Evolutionary conservation across 108 stramenopile species (phyloP), one percentile per base, ranked within the genome.

Genomic region (Nitzschia sp.): DNA sequence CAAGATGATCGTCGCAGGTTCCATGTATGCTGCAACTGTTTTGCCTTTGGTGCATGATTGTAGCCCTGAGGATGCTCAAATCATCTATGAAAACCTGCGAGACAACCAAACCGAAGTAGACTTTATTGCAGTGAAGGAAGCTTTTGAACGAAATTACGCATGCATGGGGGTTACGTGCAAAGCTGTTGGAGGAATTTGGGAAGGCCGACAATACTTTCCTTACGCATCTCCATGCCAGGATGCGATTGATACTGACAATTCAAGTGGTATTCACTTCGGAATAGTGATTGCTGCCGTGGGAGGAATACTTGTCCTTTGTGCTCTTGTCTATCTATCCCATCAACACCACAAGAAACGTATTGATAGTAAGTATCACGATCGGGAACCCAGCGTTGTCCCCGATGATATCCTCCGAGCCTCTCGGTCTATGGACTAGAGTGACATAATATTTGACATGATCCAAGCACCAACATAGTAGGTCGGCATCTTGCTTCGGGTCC

Each of bases 71-170:
- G 84, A 76, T 38, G 86, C 86, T 5, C 16, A 33, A 13, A 80
- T 63, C n/a, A 80, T 87, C 28, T 85, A 83, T 64, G 41, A 77
- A 33, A 80, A 83, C 63, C 26, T 84, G 47, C 53, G 57, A n/a
- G 29, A 28, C 11, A 75, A 71, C 23, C 9, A 26, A 9, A 60
- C 72, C 17, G 21, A 34, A 1, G 73, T 78, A n/a, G 72, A 81
- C 50, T 59, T 33, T 28, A 22, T 32, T 22, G 77, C 57, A 22
- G 82, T 85, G 25, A 82, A 75, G 63, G 45, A 56, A 11, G 84
- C 84, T n/a, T 83, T 88, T 55, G 84, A 85, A 60, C 69, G 58
- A 31, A 79, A 79, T 35, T 88, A 88, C 70, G 52, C 70, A 26
- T 66, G 62, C 25, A 27, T 88, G 47, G 82, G 80, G 2, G 66